Conservation (phyloP, 306 rosid genomes). For the Corylus heterophylla region DNA sequence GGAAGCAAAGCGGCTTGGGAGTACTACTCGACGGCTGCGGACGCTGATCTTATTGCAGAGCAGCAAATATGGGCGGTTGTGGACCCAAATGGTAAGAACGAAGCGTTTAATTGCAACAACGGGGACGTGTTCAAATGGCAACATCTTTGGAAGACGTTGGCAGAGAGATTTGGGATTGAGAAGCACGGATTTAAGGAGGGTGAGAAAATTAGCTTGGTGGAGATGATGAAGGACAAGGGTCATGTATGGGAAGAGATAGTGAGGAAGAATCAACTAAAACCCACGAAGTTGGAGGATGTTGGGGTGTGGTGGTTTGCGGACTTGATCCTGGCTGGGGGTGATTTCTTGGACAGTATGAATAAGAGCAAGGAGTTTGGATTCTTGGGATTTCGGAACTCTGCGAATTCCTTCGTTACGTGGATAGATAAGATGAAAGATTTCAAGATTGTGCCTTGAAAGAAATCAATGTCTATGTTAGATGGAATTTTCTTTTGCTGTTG, state of each 20-base stretch:
- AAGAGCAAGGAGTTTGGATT: conserved; percentile 68
- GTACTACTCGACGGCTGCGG: conserved; percentile 38
- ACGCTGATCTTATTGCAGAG: conserved; percentile 75
- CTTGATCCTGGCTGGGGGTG: background rate
- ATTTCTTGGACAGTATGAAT: conserved; percentile 47
- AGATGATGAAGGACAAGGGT: conserved; percentile 53
- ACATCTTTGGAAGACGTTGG: conserved; percentile 63
- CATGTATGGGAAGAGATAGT: conserved; percentile 64
- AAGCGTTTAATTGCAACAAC: conserved; percentile 59
- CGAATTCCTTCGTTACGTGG: conserved; percentile 52
- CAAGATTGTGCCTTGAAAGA: conserved; percentile 59
- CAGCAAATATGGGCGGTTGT: conserved; percentile 81
- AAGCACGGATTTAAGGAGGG: conserved; percentile 58
- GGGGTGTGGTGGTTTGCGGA: conserved; percentile 62
- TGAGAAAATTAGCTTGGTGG: conserved; percentile 30
- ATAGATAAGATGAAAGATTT: conserved; percentile 47
- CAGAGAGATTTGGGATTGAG: conserved; percentile 66
- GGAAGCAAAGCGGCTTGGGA: conserved; percentile 57
- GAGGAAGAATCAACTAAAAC: conserved; percentile 43
- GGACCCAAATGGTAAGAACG: conserved; percentile 65
- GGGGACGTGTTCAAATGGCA: conserved; percentile 71
- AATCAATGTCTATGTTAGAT: background rate
- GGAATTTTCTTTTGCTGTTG: background rate
- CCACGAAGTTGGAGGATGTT: conserved; percentile 46
- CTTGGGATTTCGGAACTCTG: conserved; percentile 62